Evolutionary conservation across 1,139 yeast species (phyloP).

Genomic region (Debaryomyces subglobosus): DNA sequence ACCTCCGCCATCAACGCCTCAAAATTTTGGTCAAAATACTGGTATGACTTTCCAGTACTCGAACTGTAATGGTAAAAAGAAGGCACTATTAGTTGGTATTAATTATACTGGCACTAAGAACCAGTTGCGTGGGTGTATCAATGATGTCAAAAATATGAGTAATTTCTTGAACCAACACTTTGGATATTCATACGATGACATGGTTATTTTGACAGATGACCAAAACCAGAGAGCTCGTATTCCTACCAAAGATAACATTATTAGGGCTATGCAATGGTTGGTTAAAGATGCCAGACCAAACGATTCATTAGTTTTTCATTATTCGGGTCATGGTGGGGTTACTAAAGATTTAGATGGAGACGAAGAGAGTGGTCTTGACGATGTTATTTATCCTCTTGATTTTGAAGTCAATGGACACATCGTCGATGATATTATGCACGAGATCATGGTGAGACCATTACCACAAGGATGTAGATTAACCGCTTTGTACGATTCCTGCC

Average conservation of each 20-base stretch:
- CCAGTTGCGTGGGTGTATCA: conserved; percentile 83
- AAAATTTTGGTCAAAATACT: conserved; percentile 34
- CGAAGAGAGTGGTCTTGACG: conserved; percentile 89
- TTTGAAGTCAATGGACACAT: conserved; percentile 74
- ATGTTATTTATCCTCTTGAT: conserved; percentile 89
- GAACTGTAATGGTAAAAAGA: conserved; percentile 71
- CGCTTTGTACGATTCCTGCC: conserved; percentile 90
- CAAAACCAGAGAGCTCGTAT: conserved; percentile 61
- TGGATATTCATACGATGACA: conserved; percentile 77
- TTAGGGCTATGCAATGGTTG: conserved; percentile 91
- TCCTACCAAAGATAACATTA: conserved; percentile 78
- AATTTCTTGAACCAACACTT: conserved; percentile 55
- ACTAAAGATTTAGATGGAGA: conserved; percentile 82
- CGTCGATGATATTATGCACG: conserved; percentile 85
- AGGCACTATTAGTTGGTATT: conserved; percentile 85
- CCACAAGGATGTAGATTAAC: conserved; percentile 86
- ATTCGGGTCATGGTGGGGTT: conserved; percentile 94
- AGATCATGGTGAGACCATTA: conserved; percentile 73
- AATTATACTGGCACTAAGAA: conserved; percentile 79
- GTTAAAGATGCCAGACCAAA: conserved; percentile 83
- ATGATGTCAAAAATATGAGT: conserved; percentile 71
- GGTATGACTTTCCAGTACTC: conserved; percentile 64
- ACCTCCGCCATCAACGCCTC: conserved; percentile 37
- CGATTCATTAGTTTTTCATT: conserved; percentile 83
- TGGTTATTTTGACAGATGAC: conserved; percentile 84